Evolutionary conservation across 2,329 filamentous ascomycete genomes (phyloP).

Genomic region (Neophaeococcomyces mojaviensis): DNA sequence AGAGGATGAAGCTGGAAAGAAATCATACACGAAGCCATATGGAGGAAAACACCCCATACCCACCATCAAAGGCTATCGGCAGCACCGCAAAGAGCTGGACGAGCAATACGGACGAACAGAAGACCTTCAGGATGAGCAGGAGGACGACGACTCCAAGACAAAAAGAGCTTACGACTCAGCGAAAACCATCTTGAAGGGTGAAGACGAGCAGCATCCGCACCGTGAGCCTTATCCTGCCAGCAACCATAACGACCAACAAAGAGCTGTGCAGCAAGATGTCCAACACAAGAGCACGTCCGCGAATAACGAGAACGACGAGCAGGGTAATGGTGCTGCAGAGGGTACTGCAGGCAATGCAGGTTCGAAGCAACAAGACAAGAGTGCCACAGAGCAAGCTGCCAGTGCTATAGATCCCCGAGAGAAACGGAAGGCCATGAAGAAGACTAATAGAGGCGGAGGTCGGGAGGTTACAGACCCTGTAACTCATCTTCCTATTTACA

Average conservation of each 20-base stretch:
- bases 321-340: background rate
- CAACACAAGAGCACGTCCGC: background rate
- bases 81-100: conserved; percentile 17
- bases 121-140: conserved; percentile 16
- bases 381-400: conserved; percentile 20
- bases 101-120: conserved; percentile 13
- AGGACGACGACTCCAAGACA: conserved; percentile 13
- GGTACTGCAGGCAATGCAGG: conserved; percentile 8
- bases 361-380: conserved; percentile 12
- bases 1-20: conserved; percentile 13
- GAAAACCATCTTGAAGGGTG: conserved; percentile 18
- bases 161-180: conserved; percentile 20
- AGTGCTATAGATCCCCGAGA: conserved; percentile 34
- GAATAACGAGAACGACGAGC: conserved; percentile 3
- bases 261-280: background rate
- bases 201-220: conserved; percentile 11
- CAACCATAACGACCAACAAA: conserved; percentile 16
- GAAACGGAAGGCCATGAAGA: conserved; percentile 44
- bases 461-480: conserved; percentile 64
- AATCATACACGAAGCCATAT: conserved; percentile 13
- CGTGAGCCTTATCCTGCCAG: conserved; percentile 18
- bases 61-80: conserved; percentile 21
- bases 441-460: conserved; percentile 40
- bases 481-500: conserved; percentile 60
- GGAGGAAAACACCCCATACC: conserved; percentile 21